Evolutionary conservation across 192 early-diverging fungal species (phyloP), one percentile per base, ranked within the genome.

Genomic region (Coemansia erecta): DNA sequence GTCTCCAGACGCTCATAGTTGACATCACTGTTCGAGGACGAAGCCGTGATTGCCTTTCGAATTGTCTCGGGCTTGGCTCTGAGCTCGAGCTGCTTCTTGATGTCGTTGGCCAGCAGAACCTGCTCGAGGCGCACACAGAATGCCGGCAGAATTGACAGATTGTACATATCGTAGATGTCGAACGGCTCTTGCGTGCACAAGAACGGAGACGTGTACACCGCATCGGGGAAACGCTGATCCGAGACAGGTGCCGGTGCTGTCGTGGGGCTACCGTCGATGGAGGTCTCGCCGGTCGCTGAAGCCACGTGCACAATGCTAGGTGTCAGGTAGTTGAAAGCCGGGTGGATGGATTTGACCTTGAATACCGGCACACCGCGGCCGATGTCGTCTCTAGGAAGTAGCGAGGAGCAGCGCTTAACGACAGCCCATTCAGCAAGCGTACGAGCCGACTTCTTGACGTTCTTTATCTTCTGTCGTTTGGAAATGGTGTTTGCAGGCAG

Each of bases 1-100:
- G 88, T 86, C 76, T 97, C 94, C 0, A 94, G 70, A 0, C 95
- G 89, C 71, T 97, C 92, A 64, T 97, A 95, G 64, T 90, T 84
- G 55, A 79, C 80, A 24, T 83, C 82, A 58, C 84, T 72, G 58
- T 68, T 84, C 3, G 93, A 80, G 8, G 85, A 84, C 13, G 90
- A 81, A 1, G 90, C 74, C 0, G 92, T 92, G 43, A 93, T 82
- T 9, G 94, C 95, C 47, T 78, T 64, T 15, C 86, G 81, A 21
- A 89, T 57, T 1, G 68, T 58, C 18, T 82, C 68, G 31, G 82
- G 61, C 0, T 52, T 52, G 10, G 84, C 69, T 3, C 49, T 54
- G 3, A 87, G 60, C 9, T 70, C 68, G 14, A 86, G 58, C 26
- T 53, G 39, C 15, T 58, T 12, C 31, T 73, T 64, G 18, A 86